Conservation (phyloP, 2,329 filamentous ascomycete genomes). For the Diaporthe citriasiana region DNA sequence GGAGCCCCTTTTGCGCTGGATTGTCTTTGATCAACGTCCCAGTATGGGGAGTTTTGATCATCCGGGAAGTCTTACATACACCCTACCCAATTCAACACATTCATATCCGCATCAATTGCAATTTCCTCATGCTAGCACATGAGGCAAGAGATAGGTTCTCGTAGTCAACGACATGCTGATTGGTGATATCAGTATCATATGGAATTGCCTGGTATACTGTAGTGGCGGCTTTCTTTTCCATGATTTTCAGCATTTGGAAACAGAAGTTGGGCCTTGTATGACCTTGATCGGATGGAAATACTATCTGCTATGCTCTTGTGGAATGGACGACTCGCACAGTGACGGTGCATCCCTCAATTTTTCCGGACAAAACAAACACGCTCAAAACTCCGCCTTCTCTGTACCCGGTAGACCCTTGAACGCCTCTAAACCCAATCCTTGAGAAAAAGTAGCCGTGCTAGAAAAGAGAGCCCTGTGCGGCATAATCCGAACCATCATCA, state of each 20-base stretch:
- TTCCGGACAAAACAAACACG: conserved; percentile 23
- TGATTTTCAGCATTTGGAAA: not conserved
- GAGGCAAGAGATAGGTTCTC: not conserved
- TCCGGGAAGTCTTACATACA: too few species aligned
- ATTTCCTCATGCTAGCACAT: not conserved
- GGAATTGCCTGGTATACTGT: too few species aligned
- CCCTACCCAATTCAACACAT: too few species aligned
- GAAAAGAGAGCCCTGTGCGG: not conserved
- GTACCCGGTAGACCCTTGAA: conserved; percentile 17
- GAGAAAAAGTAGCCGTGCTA: conserved; percentile 15
- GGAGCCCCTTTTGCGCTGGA: too few species aligned
- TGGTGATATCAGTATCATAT: not conserved
- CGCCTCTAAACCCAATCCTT: conserved; percentile 21
- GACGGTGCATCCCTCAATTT: not conserved
- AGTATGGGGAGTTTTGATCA: too few species aligned
- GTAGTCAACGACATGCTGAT: not conserved
- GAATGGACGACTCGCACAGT: not conserved
- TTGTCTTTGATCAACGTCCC: too few species aligned
- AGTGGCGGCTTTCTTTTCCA: not conserved
- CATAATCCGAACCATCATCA: conserved; percentile 9
- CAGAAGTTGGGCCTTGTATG: not conserved
- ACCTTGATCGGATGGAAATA: conserved; percentile 11
- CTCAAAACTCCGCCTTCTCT: conserved; percentile 30
- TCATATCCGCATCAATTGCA: too few species aligned
- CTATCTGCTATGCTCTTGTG: conserved; percentile 25